Evolutionary conservation across 352 stramenopile genomes (phyloP), one percentile per base, ranked within the genome.

Genomic region (Globisporangium viniferum): DNA sequence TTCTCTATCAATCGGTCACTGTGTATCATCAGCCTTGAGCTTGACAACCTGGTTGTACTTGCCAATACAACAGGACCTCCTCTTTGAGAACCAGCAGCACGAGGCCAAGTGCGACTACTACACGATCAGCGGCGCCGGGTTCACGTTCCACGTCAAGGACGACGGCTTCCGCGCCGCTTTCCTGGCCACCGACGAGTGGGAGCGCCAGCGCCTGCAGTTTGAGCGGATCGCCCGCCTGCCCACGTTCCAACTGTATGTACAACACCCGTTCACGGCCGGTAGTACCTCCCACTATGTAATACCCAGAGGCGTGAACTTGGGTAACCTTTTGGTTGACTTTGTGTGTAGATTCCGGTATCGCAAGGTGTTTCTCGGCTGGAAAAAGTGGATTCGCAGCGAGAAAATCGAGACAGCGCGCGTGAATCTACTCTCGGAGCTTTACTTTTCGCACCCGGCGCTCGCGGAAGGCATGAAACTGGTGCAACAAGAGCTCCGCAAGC

Each of bases 31-130:
- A 48, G 14, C 41, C 18, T 18, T 3, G 41, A 6, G n/a, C 41
- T 48, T 24, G 24, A 24, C 24, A 7, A n/a, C 12, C 3, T 7
- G 41, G 4, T 6, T 48, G 18, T 46, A 5, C 31, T 12, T 36
- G 22, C 2, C 14, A n/a, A n/a, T 9, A 33, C 31, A 5, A 7
- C 20, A 66, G 61, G 61, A 66, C n/a, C 10, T 48, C 22, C 31
- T 51, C 2, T 67, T 59, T 36, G 29, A 15, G 18, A 76, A 65
- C 68, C 62, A 84, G 70, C 57, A 67, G 29, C 48, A 74, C 29
- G 58, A 76, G 12, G 76, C 76, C 18, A 69, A 72, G 24, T 90
- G 63, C 59, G 86, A 92, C 59, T 93, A 84, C 68, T 93, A 93
- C 76, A 91, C 84, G 0, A 75, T 91, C 46, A 91, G 81, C 60